phyloP scores from a whole-genome alignment of 345 rosid genomes.

The Theobroma cacao region DNA sequence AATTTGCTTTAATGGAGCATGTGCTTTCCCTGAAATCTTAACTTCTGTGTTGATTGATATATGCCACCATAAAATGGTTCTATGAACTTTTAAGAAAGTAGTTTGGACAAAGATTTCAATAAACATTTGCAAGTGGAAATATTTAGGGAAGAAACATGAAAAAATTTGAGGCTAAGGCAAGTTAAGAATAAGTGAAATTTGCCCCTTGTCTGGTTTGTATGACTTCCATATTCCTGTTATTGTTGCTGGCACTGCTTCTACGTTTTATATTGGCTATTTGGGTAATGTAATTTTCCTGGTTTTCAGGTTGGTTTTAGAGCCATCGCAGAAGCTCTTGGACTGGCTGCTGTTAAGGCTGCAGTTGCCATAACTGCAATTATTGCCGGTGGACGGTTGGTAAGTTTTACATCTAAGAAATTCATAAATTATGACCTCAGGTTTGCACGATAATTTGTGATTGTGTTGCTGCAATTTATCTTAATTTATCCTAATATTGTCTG shows the following conservation, averaged over 20 bases:
- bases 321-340: slow-evolving; percentile 97
- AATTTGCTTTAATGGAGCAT: slow-evolving; percentile 1
- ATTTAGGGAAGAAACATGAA: not conserved
- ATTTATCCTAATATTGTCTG: slow-evolving; percentile 9
- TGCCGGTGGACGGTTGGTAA: slow-evolving; percentile 97
- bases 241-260: slow-evolving; percentile 7
- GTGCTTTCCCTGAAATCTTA: slow-evolving; percentile 1
- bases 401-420: slow-evolving; percentile 21
- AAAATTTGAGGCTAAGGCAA: slow-evolving; percentile 2
- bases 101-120: not conserved
- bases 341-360: slow-evolving; percentile 93
- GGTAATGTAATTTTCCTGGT: slow-evolving; percentile 15
- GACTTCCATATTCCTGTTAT: not conserved
- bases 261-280: slow-evolving; percentile 10
- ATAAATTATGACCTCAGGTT: slow-evolving; percentile 8
- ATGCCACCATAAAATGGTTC: not conserved
- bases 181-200: not conserved
- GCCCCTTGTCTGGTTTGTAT: slow-evolving; percentile 11
- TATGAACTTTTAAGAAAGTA: slow-evolving; percentile 1
- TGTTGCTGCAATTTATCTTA: not conserved
- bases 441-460: slow-evolving; percentile 19
- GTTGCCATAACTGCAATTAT: slow-evolving; percentile 94
- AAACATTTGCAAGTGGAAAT: not conserved
- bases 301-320: slow-evolving; percentile 95
- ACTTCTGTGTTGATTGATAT: not conserved